Evolutionary conservation across 208 protist genomes (phyloP), one percentile per base, ranked within the genome.

Genomic region (Leptomonas pyrrhocoris): DNA sequence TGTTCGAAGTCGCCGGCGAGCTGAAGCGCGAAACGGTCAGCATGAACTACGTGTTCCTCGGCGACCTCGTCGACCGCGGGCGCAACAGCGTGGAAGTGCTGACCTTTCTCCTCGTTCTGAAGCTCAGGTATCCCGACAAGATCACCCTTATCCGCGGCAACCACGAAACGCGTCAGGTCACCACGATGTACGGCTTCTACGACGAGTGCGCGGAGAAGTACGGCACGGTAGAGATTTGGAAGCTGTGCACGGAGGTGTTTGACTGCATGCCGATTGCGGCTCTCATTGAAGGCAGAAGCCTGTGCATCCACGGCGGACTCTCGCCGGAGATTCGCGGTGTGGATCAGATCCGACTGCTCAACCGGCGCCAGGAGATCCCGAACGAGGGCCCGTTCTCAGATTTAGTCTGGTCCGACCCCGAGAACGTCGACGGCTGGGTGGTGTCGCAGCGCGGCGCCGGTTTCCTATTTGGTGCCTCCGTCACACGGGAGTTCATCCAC

Each of bases 231-330:
- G 98, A 98, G 53, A 95, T 99, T 16, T 99, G 99, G 99, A 81
- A 91, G 30, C 89, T 97, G 61, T 99, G 96, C 69, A 99, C 97
- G 13, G 98, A 99, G 51, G 90, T 99, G 40, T 99, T 99, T 73
- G 98, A 99, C 85, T 99, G 98, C 80, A 89, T 99, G 54, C 93
- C 94, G 8, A 90, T 99, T n/a, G 91, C 96, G 19, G 98, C 98
- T 2, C 60, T 99, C 0, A 90, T 99, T 43, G 98, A 99, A 18
- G 96, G 96, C 40, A 76, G 85, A 40, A 92, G 94, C 0, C 94
- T 99, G 30, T 98, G 96, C 78, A 96, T 99, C 25, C 99, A 99
- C 74, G 98, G 98, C 68, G 98, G 98, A 8, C 85, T 99, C 27
- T 99, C 94, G 0, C 98, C 99, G 13, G 94, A 95, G 36, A 92